Percentiles rank a stretch among this genome's conserved stretches.
These are phyloP conservation scores for Sphagnum tenellum DNA, from an alignment of 225 moss, liverwort and hornwort genomes.

Conservation along the genomic window DNA sequence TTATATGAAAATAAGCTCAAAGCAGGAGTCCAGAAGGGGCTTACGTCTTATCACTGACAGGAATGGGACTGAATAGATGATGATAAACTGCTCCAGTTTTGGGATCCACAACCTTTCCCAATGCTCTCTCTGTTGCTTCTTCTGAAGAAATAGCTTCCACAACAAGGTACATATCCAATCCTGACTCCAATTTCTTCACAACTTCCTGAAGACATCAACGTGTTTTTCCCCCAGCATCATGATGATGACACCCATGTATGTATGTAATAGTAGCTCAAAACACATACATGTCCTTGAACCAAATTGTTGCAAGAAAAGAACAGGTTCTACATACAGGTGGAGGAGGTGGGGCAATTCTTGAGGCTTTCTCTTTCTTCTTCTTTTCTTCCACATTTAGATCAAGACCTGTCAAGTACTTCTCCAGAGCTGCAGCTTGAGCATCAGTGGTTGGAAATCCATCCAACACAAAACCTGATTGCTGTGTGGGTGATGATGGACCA, in stretches of 20 bases:
- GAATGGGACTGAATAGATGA: conserved; percentile 49
- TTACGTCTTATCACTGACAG: conserved; percentile 46
- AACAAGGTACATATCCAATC: conserved; percentile 17
- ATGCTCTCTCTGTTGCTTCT: conserved; percentile 24
- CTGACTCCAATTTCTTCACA: no score
- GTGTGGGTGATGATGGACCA: neutral
- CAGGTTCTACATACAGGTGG: conserved; percentile 18
- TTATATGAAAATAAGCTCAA: no score
- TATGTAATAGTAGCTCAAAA: neutral
- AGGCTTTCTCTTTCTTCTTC: conserved; percentile 32
- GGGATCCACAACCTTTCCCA: conserved; percentile 36
- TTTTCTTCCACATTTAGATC: conserved; percentile 53
- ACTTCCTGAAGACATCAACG: no score
- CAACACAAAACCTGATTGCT: conserved; percentile 49
- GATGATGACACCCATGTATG: no score
- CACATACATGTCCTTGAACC: conserved; percentile 1
- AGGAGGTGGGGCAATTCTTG: conserved; percentile 75
- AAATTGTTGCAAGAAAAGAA: neutral
- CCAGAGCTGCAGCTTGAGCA: conserved; percentile 52
- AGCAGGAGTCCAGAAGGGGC: neutral
- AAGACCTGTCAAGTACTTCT: conserved; percentile 61
- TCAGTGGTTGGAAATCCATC: conserved; percentile 78
- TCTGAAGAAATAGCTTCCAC: conserved; percentile 31
- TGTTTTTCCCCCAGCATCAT: no score
- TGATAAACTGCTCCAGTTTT: conserved; percentile 44